Evolutionary conservation across 768 basidiomycete genomes (phyloP), one percentile per base, ranked within the genome.

Genomic region (Amanita subjunquillea): DNA sequence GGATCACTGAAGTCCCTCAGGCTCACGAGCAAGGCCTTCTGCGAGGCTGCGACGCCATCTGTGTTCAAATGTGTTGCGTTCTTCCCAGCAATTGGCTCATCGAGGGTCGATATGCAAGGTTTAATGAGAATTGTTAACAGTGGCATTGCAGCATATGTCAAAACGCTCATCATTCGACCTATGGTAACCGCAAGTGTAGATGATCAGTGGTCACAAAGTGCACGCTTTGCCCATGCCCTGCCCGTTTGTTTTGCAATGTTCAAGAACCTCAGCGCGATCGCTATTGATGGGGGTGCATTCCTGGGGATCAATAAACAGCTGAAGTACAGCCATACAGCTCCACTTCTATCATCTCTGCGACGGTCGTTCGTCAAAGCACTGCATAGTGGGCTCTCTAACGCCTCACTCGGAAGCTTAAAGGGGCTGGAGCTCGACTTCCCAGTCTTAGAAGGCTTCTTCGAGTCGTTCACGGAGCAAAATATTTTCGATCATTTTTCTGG

Each of bases 101-200:
- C 25, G 23, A 29, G 25, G 25, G 38, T 27, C 23, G 48, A 50
- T 38, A 40, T 50, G 25, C 48, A 50, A 38, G 25, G 23, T 29
- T 25, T 50, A 8, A 50, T 50, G 48, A 40, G 38, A 15, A 50
- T 50, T 29, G 27, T 50, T 13, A 50, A 50, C 38, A 50, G 48
- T 17, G 37, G 30, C 23, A 38, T 50, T 2, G 48, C 48, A 7
- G 27, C 38, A 27, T n/a, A 50, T 29, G 48, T 50, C 48, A 37
- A 30, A 27, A 50, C 38, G 38, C 29, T 50, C 25, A 25, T 50
- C 7, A 50, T 50, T 22, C 36, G 48, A 3, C 48, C 48, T 8
- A 37, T 39, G 38, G n/a, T 50, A 23, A 41, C 27, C 38, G 2
- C 4, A 22, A 50, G 48, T 17, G 25, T 50, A 3, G 39, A 50